Evolutionary conservation across 2,329 filamentous ascomycete species (phyloP).

Genomic region (Aspergillus piperis): DNA sequence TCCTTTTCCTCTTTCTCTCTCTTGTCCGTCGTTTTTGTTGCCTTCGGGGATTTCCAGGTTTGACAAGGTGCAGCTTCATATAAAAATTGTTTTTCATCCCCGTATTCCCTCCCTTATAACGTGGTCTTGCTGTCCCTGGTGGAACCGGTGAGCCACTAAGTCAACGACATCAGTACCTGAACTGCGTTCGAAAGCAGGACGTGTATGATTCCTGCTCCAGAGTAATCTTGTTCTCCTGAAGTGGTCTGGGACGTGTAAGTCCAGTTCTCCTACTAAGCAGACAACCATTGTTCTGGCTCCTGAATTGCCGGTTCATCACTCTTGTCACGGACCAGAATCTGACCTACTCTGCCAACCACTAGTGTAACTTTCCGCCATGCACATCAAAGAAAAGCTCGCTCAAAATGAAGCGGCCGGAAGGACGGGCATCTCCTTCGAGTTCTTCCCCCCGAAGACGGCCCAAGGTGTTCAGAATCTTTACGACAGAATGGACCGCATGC

Average conservation of each 20-base stretch:
- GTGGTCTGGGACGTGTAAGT: background rate
- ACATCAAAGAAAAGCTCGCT: constrained; percentile 88
- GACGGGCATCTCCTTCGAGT: constrained; percentile 97
- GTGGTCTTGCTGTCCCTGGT: constrained; percentile 9
- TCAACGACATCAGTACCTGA: constrained; percentile 7
- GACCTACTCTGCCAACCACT: constrained; percentile 5
- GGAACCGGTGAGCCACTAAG: constrained; percentile 11
- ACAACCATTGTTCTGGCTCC: background rate
- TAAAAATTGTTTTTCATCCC: background rate
- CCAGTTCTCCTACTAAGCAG: background rate
- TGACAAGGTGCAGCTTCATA: constrained; percentile 4
- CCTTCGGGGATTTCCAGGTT: background rate
- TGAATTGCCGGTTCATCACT: background rate
- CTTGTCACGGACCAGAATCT: background rate
- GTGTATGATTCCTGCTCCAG: background rate
- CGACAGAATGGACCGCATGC: constrained; percentile 99
- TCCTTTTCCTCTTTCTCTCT: constrained; percentile 47
- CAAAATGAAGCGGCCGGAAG: constrained; percentile 76
- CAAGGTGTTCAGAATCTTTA: constrained; percentile 96
- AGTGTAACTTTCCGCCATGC: constrained; percentile 64
- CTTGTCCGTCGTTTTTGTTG: background rate
- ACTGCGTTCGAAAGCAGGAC: background rate
- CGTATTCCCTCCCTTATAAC: constrained; percentile 1
- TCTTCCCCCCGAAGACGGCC: constrained; percentile 93
- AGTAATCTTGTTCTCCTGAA: background rate